Base-by-base conservation (phyloP, 371 early-diverging fungal species). In the Mucor indicus region DNA sequence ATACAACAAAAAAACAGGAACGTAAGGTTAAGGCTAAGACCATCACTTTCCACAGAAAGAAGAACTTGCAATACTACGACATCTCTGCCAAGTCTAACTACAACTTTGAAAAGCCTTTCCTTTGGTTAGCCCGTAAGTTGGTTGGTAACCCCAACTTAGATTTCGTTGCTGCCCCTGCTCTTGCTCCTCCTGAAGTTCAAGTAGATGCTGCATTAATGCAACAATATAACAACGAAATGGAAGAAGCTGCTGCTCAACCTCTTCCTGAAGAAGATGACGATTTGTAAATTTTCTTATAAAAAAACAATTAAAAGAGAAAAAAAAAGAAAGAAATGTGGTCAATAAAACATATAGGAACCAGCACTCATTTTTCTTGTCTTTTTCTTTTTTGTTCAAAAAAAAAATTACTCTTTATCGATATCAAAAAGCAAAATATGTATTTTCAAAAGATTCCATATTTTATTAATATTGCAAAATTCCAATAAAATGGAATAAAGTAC, bases 21-120 rank as follows among this genome's bases (percentile, higher is more conserved):
- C 96, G 99, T 72, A 99, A 99, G 84, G 99, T 99, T 47, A 98
- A 99, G 89, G 95, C 98, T 57, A 98, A 98, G 84, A 84, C 90
- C 60, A 97, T 99, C 80, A 97, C 98, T 50, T 98, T 98, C 95
- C 99, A 98, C 87, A 85, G 98, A 67, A 98, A 95, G 90, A 93
- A 96, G 92, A 98, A 97, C 80, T 88, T 96, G 47, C 98, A 98
- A 77, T 99, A 99, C 90, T 96, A 97, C 80, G 99, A 99, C 77
- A 98, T 99, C 67, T 91, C 91, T 61, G 99, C 99, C 69, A 99
- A 99, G 90, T 83, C 84, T 71, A 99, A 98, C 89, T 98, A 99
- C 88, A 99, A 99, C 91, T 99, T 99, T 73, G 99, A 98, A 80
- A 97, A 98, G 89, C 99, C 99, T 46, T 99, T 99, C 93, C 81